Conservation (phyloP, 2,329 filamentous ascomycete species). For the Aureobasidium sp. region DNA sequence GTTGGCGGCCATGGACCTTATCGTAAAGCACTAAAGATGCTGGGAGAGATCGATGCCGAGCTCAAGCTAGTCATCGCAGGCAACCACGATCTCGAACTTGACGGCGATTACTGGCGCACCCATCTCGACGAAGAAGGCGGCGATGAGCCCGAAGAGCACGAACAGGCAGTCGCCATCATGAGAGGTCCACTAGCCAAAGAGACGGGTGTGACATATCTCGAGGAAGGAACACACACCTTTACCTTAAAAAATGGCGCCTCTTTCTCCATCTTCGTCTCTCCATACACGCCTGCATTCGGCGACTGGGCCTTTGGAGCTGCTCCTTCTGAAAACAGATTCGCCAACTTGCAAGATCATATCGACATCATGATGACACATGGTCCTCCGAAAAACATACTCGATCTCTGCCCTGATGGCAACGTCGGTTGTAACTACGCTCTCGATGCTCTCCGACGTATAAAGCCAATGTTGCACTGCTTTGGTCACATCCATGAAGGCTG, state of each 20-base stretch:
- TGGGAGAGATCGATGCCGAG: constrained; percentile 27
- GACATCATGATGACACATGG: constrained; percentile 58
- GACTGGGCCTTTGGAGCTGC: constrained; percentile 2
- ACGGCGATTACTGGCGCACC: constrained; percentile 16
- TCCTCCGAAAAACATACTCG: constrained; percentile 47
- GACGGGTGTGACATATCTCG: constrained; percentile 28
- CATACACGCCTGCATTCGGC: constrained; percentile 44
- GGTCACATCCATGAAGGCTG: constrained; percentile 55
- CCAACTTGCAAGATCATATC: constrained; percentile 22
- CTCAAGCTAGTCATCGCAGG: constrained; percentile 34
- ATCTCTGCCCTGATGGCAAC: constrained; percentile 32
- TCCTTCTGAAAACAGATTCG: not conserved
- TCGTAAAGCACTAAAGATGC: constrained; percentile 24
- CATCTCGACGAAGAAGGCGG: not conserved
- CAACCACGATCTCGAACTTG: constrained; percentile 31
- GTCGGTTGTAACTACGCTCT: constrained; percentile 52
- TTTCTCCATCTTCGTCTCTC: constrained; percentile 47
- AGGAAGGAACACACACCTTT: constrained; percentile 47
- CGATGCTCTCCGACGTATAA: constrained; percentile 42
- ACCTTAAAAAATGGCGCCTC: constrained; percentile 41
- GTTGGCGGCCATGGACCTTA: constrained; percentile 27
- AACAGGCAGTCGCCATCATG: constrained; percentile 16
- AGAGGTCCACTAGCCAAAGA: constrained; percentile 10
- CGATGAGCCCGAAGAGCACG: not conserved
- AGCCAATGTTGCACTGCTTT: constrained; percentile 52